Conservation (phyloP, 805 yeast species). For the Saturnispora halmiae region DNA sequence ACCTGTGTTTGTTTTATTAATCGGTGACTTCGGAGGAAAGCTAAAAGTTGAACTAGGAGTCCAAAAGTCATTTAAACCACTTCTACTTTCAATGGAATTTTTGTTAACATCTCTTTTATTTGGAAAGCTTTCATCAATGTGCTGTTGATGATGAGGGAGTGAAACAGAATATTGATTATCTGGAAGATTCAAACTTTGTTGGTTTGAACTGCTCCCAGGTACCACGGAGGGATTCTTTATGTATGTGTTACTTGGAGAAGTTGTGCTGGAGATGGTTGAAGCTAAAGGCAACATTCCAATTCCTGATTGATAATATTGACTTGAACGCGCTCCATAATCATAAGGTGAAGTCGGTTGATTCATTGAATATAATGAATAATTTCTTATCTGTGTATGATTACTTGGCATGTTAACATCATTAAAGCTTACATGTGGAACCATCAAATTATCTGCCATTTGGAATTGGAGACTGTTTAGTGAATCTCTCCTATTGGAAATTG, state of each 20-base stretch:
- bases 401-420: too few species aligned
- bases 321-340: background rate
- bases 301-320: background rate
- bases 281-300: background rate
- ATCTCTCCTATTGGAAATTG: background rate
- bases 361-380: background rate
- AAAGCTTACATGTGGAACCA: background rate
- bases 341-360: background rate
- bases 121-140: background rate
- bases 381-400: background rate
- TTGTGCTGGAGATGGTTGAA: background rate
- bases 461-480: background rate
- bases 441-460: background rate
- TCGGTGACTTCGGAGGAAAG: slow-evolving; percentile 3
- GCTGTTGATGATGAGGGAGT: background rate
- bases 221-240: background rate
- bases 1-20: background rate
- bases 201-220: background rate
- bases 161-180: background rate
- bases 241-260: background rate
- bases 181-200: background rate
- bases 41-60: slow-evolving; percentile 4
- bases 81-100: background rate
- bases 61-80: slow-evolving; percentile 3
- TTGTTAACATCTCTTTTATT: background rate